Evolutionary conservation across 352 stramenopile species (phyloP), one percentile per base, ranked within the genome.

Genomic region (Discostella stelligera): DNA sequence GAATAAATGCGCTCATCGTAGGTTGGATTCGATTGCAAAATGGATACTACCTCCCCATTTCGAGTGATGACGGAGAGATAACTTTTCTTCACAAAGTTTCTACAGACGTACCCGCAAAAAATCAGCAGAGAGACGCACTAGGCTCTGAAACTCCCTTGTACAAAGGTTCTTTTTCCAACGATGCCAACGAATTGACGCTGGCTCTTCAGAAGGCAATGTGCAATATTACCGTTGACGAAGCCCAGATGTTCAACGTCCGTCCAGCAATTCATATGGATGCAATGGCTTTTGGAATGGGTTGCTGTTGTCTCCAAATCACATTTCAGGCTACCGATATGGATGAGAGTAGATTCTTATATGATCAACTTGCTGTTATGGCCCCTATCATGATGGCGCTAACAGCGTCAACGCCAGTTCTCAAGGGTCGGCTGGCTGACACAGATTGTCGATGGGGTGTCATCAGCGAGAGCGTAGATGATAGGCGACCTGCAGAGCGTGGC

Each of bases 221-320:
- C 56, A 70, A 50, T 44, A 53, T 53, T 20, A 16, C 60, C 13
- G 41, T 30, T 25, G 25, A 72, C 25, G 54, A 75, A 58, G 65
- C 58, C 18, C 18, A 71, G 54, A 61, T 62, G 48, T 72, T 73
- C 27, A 89, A 85, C 46, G 52, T 91, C 16, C 70, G 82, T 18
- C 85, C 90, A 13, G 84, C 93, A 16, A 94, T 99, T 83, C 95
- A 99, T 86, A 99, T 99, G 97, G 98, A 99, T 88, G 96, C 95
- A 56, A 99, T 99, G 97, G 97, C 96, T 13, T 99, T 99, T 87
- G 98, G 98, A n/a, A 99, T 99, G 98, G 98, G 98, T 49, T 99
- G 98, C 89, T 99, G 97, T 89, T 99, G 98, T 79, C 89, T 99
- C 37, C 98, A 99, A 84, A 96, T 99, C 69, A 99, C 96, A 54